Conservation (phyloP, 2,329 filamentous ascomycete species). For the Aspergillus floridensis region DNA sequence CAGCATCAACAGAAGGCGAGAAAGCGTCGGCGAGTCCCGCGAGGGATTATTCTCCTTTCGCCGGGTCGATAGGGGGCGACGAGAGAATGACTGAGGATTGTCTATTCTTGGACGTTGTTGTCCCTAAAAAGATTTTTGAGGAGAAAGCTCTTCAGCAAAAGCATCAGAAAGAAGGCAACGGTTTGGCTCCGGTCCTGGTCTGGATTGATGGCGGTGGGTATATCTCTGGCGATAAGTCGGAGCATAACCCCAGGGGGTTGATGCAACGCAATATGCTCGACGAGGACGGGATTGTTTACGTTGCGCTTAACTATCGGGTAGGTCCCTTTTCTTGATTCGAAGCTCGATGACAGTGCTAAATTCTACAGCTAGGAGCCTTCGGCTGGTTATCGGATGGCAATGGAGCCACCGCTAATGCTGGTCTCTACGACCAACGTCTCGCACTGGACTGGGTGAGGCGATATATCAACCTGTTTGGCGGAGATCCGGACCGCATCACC, state of each 20-base stretch:
- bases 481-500: conserved; percentile 51
- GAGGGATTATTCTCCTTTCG: conserved; percentile 20
- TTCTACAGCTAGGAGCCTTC: conserved; percentile 44
- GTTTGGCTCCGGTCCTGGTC: conserved; percentile 34
- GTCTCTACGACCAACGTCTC: conserved; percentile 54
- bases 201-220: conserved; percentile 30
- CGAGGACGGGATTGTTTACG: conserved; percentile 45
- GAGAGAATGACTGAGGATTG: conserved; percentile 36
- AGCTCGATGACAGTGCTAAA: neutral
- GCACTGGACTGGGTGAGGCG: conserved; percentile 58
- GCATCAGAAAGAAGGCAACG: neutral
- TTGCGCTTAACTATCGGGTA: conserved; percentile 49
- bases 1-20: no score
- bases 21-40: conserved; percentile 9
- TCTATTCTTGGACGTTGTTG: conserved; percentile 38
- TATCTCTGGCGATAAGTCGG: conserved; percentile 20
- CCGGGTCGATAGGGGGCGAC: conserved; percentile 15
- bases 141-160: conserved; percentile 5
- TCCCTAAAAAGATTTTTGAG: conserved; percentile 34
- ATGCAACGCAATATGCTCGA: conserved; percentile 42
- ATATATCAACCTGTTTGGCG: conserved; percentile 56
- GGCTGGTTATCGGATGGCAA: conserved; percentile 49
- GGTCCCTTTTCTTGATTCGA: conserved; percentile 14
- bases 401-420: conserved; percentile 48
- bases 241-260: conserved; percentile 38